phyloP scores from a whole-genome alignment of 148 eudicot genomes.

The Silene latifolia region DNA sequence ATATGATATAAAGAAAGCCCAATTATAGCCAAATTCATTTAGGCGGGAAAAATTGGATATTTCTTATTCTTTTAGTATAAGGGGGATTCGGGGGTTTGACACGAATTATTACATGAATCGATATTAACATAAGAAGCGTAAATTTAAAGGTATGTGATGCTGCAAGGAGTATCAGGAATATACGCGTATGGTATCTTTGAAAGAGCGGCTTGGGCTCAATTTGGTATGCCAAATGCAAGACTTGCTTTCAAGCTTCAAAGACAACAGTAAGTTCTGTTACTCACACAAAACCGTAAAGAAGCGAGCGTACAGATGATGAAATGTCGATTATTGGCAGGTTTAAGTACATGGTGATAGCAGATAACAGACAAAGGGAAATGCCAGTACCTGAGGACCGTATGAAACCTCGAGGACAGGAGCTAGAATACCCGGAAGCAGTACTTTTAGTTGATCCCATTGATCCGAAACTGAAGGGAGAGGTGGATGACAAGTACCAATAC shows the following conservation, averaged over 20 bases:
- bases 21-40: too few relatives aligned
- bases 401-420: slow-evolving; percentile 28
- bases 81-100: too few relatives aligned
- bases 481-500: slow-evolving; percentile 85
- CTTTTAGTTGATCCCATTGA: slow-evolving; percentile 35
- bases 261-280: slow-evolving; percentile 26
- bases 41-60: too few relatives aligned
- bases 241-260: slow-evolving; percentile 62
- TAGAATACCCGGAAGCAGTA: slow-evolving; percentile 55
- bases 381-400: slow-evolving; percentile 50
- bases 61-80: too few relatives aligned
- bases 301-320: not conserved
- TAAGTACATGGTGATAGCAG: slow-evolving; percentile 42
- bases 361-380: slow-evolving; percentile 46
- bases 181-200: slow-evolving; percentile 64
- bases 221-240: slow-evolving; percentile 53
- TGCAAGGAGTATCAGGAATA: slow-evolving; percentile 69
- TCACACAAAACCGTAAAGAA: not conserved
- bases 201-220: slow-evolving; percentile 55
- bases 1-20: too few relatives aligned
- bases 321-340: slow-evolving; percentile 30
- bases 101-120: too few relatives aligned
- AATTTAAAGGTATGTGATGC: slow-evolving; percentile 54
- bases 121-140: too few relatives aligned
- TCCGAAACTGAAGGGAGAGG: slow-evolving; percentile 47